Base-by-base conservation (phyloP, 2,329 filamentous ascomycete species). In the Pseudogymnoascus sp. region DNA sequence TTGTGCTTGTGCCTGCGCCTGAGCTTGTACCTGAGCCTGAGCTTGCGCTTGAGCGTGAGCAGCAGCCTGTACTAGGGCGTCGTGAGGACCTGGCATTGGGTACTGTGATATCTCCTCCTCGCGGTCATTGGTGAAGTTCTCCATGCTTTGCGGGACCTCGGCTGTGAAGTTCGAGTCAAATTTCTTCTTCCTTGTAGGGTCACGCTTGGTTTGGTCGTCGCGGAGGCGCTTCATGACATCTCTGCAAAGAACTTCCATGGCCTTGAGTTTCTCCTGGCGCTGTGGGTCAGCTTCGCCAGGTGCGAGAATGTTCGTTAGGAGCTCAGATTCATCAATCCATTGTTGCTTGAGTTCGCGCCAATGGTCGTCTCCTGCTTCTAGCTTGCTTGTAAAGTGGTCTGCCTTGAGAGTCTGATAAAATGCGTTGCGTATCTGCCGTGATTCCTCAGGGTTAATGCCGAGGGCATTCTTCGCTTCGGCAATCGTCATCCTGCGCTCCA, bases 151-250 rank as follows among this genome's bases (percentile, higher is more conserved):
- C 52, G 62, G 21, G 18, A 60, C 60, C 34, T 65, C 63, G n/a
- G 63, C 65, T 56, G 60, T 70, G 71, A 67, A 69, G 68, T 70
- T 72, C 70, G 74, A 67, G 52, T 71, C 68, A 18, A 70, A 68
- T 63, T 67, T 67, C 65, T 74, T 76, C 69, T 72, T 74, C 60
- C 75, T 75, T 12, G 74, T 74, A 2, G 77, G 74, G 66, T 83
- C 75, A 60, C 78, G 77, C 64, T 81, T 82, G 0, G 76, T 76
- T 61, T 82, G 80, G 64, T 89, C 85, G 66, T 90, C 86, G 34
- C 86, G 81, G 59, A 88, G 77, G 55, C 89, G 79, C 73, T 92
- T 92, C 79, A 89, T 85, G 15, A 90, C 86, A 71, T 92, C 89
- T 58, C 84, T 80, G 58, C 86, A 87, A 3, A 94, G 74, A 0